Percentiles rank a stretch among this genome's conserved stretches.
These are phyloP conservation scores for Sindora glabra DNA, from an alignment of 306 rosid species.

Conservation along the genomic window DNA sequence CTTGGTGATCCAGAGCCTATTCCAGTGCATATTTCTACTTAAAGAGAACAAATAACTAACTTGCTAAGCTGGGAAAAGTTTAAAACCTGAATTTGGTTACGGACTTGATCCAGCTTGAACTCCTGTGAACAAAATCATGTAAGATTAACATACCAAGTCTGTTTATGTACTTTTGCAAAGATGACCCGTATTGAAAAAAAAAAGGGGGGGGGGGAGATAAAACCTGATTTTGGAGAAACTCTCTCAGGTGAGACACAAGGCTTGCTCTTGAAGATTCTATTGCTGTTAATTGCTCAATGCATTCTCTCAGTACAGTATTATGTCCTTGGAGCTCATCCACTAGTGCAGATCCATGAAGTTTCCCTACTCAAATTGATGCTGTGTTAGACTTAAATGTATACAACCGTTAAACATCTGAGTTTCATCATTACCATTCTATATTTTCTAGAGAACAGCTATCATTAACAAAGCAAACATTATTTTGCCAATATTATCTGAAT, in stretches of 20 bases:
- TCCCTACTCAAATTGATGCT: conserved; percentile 30
- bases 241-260: conserved; percentile 80
- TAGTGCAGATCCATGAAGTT: conserved; percentile 54
- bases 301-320: conserved; percentile 54
- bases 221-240: conserved; percentile 95
- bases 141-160: conserved; percentile 13
- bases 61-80: conserved; percentile 13
- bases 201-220: neutral
- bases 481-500: no score
- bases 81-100: conserved; percentile 84
- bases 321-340: conserved; percentile 78
- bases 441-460: no score
- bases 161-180: neutral
- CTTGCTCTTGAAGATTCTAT: conserved; percentile 71
- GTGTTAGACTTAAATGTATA: no score
- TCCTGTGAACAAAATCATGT: conserved; percentile 48
- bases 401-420: no score
- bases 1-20: neutral
- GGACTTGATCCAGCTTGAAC: conserved; percentile 79
- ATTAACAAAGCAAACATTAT: no score
- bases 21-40: neutral
- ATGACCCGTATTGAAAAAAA: neutral
- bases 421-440: no score
- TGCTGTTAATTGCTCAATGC: conserved; percentile 67
- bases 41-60: neutral